Base-by-base conservation (phyloP, 805 yeast genomes). In the Candida coquimbonensis region DNA sequence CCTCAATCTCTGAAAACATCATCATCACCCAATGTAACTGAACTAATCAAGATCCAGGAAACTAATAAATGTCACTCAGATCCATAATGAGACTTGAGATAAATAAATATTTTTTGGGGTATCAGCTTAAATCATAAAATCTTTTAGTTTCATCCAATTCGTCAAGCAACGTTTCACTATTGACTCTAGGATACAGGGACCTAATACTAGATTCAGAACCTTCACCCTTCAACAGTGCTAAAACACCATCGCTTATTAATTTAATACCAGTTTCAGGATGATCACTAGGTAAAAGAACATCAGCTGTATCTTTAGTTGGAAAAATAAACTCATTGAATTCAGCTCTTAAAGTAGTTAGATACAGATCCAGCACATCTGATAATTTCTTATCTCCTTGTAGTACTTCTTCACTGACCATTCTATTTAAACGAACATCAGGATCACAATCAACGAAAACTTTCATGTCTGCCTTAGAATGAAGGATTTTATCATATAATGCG, bases 371-470 rank as follows among this genome's bases (percentile, higher is more conserved):
- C 16, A 73, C 52, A 1, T 52, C 56, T 11, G 54, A 60, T 7
- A 69, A 52, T 19, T 54, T 54, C 4, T 46, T 37, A 1, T 56
- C 50, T 4, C 39, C 39, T n/a, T 47, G 49, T 4, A 63, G 42
- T 21, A 66, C 72, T 33, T 50, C 60, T 12, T 52, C 45, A 11
- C 48, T 67, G 40, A 87, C 82, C 84, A 93, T 79, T 52, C 95
- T 75, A n/a, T 87, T 81, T 36, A 90, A 67, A 45, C 96, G 67
- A 6, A 84, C 79, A 62, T 90, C 98, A 1, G 91, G 80, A 63
- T 90, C 97, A 50, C 88, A 76, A 53, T 87, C 93, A 14, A 90
- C 72, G 54, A 83, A 90, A 2, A 90, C 78, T 57, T 79, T 83
- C 52, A 89, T 68, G 1, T 78, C 70, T 0, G 90, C 81, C 56